A percentile compares a stretch with the other conserved stretches of the same genome.
Conservation (phyloP, 2,329 filamentous ascomycete genomes). For the Rhynchosporium graminicola region DNA sequence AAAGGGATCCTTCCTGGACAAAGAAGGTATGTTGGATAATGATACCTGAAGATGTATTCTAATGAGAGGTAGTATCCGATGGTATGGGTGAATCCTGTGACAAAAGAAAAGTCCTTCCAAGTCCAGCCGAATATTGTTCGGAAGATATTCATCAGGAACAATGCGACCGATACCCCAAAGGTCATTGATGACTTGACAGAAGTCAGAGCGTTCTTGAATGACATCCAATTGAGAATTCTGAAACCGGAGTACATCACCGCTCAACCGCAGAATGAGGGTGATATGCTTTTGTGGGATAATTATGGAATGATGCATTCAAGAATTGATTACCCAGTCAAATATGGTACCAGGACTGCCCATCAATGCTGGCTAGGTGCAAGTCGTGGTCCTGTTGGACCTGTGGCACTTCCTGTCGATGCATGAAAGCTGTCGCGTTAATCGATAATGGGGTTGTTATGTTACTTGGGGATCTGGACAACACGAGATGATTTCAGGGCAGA, state of each 20-base stretch:
- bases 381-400: no score
- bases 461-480: no score
- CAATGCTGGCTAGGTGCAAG: no score
- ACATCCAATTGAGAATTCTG: slow-evolving; percentile 45
- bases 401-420: no score
- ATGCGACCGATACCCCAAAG: slow-evolving; percentile 39
- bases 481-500: no score
- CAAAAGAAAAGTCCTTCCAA: slow-evolving; percentile 45
- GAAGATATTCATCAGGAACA: slow-evolving; percentile 44
- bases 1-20: slow-evolving; percentile 41
- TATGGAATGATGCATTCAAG: slow-evolving; percentile 47
- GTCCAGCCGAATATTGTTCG: slow-evolving; percentile 46
- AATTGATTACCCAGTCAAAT: slow-evolving; percentile 46
- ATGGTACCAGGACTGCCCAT: slow-evolving; percentile 40
- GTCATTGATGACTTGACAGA: slow-evolving; percentile 44
- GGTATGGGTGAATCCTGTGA: slow-evolving; percentile 49
- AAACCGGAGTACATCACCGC: slow-evolving; percentile 47
- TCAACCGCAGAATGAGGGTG: slow-evolving; percentile 45
- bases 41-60: background rate
- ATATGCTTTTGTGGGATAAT: slow-evolving; percentile 49
- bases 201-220: slow-evolving; percentile 43
- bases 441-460: no score
- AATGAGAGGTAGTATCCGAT: slow-evolving; percentile 43
- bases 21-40: slow-evolving; percentile 36
- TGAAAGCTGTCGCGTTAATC: no score